phyloP scores from a whole-genome alignment of 805 yeast genomes.

The Kuraishia capsulata region DNA sequence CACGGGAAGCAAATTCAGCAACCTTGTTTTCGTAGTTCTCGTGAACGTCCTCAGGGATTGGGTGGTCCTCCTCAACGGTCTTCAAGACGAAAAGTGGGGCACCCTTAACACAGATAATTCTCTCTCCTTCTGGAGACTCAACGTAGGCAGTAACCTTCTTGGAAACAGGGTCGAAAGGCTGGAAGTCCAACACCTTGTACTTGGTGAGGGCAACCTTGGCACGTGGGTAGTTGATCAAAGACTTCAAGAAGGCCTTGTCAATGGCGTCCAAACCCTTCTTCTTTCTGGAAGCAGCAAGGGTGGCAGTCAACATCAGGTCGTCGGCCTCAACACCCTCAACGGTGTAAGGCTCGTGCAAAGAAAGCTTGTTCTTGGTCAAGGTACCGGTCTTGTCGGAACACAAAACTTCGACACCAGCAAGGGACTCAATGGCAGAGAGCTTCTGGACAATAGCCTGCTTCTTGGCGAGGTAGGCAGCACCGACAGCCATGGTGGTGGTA shows the following conservation, averaged over 20 bases:
- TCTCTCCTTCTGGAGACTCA: slow-evolving; percentile 93
- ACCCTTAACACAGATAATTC: slow-evolving; percentile 94
- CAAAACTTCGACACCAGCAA: slow-evolving; percentile 95
- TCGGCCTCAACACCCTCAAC: slow-evolving; percentile 96
- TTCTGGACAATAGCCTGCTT: slow-evolving; percentile 96
- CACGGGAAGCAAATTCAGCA: slow-evolving; percentile 96
- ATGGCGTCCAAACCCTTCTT: slow-evolving; percentile 97
- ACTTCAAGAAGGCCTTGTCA: slow-evolving; percentile 92
- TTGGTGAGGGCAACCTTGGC: slow-evolving; percentile 89
- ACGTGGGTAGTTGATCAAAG: slow-evolving; percentile 80
- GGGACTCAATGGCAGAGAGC: slow-evolving; percentile 91
- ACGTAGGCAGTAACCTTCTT: slow-evolving; percentile 93
- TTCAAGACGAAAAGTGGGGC: slow-evolving; percentile 95
- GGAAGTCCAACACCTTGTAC: slow-evolving; percentile 92
- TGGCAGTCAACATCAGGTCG: slow-evolving; percentile 94
- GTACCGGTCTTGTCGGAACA: slow-evolving; percentile 99
- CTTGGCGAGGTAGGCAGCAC: slow-evolving; percentile 97
- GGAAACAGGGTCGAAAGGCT: slow-evolving; percentile 96
- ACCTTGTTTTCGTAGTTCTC: slow-evolving; percentile 95
- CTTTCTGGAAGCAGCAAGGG: slow-evolving; percentile 97
- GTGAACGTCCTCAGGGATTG: slow-evolving; percentile 87
- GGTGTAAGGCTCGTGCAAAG: slow-evolving; percentile 95
- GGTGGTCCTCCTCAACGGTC: slow-evolving; percentile 96
- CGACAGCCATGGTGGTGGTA: slow-evolving; percentile 98
- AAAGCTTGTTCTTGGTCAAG: slow-evolving; percentile 91